phyloP scores from a whole-genome alignment of 495 filamentous ascomycete genomes.

The Penicillium atrosanguineum region DNA sequence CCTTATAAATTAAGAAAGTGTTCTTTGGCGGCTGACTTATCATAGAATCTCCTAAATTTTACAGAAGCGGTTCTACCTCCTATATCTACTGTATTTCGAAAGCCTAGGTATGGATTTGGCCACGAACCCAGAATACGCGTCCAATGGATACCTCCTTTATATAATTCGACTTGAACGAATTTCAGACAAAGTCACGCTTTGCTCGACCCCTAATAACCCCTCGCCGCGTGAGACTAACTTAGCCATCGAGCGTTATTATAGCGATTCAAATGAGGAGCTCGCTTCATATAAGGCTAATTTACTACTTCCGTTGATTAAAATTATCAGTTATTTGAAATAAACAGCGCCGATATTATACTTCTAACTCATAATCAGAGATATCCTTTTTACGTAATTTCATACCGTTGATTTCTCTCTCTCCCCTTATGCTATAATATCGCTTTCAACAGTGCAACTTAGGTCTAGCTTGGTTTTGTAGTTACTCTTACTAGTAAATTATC shows the following conservation, averaged over 20 bases:
- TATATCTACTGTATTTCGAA: conserved; percentile 15
- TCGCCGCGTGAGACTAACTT: too few species aligned
- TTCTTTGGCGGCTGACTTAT: too few species aligned
- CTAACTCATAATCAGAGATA: too few species aligned
- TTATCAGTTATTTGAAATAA: too few species aligned
- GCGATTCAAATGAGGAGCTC: too few species aligned
- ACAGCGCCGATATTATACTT: too few species aligned
- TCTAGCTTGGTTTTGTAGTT: conserved; percentile 5
- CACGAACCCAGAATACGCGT: conserved; percentile 7
- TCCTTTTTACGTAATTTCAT: conserved; percentile 5
- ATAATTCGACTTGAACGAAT: too few species aligned
- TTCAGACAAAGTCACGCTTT: too few species aligned
- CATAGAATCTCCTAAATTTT: conserved; percentile 12
- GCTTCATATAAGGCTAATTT: too few species aligned
- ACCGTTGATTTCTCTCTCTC: conserved; percentile 1
- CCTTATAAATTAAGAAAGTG: too few species aligned
- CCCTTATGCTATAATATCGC: not conserved
- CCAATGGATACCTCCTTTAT: not conserved
- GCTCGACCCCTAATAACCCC: too few species aligned
- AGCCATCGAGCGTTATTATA: too few species aligned
- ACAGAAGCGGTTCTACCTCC: conserved; percentile 17
- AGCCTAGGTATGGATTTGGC: conserved; percentile 8
- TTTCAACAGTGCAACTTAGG: conserved; percentile 4
- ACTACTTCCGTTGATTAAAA: not conserved
- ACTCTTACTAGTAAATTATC: conserved; percentile 4